Evolutionary conservation across 2,329 filamentous ascomycete genomes (phyloP).

Genomic region (Pezizomycotina sp.): DNA sequence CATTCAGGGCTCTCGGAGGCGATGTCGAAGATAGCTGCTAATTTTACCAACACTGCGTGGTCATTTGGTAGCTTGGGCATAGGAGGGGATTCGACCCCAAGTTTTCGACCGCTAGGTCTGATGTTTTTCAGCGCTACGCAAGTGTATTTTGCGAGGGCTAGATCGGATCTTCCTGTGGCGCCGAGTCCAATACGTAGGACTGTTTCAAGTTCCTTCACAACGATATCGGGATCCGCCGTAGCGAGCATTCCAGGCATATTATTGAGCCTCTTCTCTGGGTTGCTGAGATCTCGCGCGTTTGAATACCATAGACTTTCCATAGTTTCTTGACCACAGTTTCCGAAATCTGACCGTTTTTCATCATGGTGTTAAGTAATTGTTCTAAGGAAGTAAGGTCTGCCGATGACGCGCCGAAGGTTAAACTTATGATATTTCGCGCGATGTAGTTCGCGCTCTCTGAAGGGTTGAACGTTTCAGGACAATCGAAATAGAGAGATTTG

Average conservation of each 20-base stretch:
- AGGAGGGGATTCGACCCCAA: constrained; percentile 29
- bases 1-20: constrained; percentile 85
- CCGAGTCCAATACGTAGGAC: constrained; percentile 86
- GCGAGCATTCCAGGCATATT: constrained; percentile 92
- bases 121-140: constrained; percentile 86
- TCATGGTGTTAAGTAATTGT: constrained; percentile 91
- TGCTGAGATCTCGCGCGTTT: constrained; percentile 80
- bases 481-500: constrained; percentile 87
- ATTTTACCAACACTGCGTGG: constrained; percentile 64
- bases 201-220: constrained; percentile 84
- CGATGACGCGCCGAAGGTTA: constrained; percentile 77
- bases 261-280: constrained; percentile 84
- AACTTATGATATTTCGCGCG: constrained; percentile 94
- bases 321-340: constrained; percentile 78
- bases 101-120: constrained; percentile 65
- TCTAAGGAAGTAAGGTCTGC: constrained; percentile 91
- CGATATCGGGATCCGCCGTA: constrained; percentile 78
- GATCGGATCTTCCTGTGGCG: constrained; percentile 58
- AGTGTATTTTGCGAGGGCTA: constrained; percentile 84
- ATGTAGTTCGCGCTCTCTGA: constrained; percentile 93
- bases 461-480: constrained; percentile 67
- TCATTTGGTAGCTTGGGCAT: constrained; percentile 75
- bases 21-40: constrained; percentile 74
- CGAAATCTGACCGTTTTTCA: constrained; percentile 76
- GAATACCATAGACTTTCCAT: constrained; percentile 94